phyloP scores from a whole-genome alignment of 192 early-diverging fungal species.

The Ambispora gerdemannii region DNA sequence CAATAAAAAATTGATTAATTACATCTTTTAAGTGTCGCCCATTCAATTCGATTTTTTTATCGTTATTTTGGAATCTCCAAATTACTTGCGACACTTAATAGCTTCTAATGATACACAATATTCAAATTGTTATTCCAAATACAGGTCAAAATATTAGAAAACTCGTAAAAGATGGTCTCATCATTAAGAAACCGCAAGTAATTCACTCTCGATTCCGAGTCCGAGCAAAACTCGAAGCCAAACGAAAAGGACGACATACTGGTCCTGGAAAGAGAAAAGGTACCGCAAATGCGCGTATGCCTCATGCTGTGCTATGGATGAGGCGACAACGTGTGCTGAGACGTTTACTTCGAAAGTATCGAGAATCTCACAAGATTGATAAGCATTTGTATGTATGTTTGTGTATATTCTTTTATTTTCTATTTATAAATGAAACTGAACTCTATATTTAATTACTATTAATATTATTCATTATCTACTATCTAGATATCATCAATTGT shows the following conservation, averaged over 20 bases:
- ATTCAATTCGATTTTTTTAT: background rate
- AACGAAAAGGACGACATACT: constrained; percentile 95
- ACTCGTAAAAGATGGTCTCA: constrained; percentile 94
- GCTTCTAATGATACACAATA: background rate
- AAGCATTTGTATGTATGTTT: constrained; percentile 73
- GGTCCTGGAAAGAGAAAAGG: constrained; percentile 91
- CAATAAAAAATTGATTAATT: constrained; percentile 3
- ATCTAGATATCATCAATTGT: constrained; percentile 81
- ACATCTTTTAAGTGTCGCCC: background rate
- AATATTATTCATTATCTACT: constrained; percentile 4
- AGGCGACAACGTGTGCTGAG: constrained; percentile 94
- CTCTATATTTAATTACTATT: background rate
- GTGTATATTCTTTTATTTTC: background rate
- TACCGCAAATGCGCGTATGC: constrained; percentile 99
- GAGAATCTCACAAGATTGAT: constrained; percentile 97
- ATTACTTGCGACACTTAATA: no score
- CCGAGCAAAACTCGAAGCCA: constrained; percentile 85
- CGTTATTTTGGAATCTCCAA: no score
- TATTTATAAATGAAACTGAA: background rate
- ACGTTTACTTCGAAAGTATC: constrained; percentile 94
- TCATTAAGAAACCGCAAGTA: constrained; percentile 89
- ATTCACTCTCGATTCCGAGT: constrained; percentile 92
- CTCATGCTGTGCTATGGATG: constrained; percentile 94
- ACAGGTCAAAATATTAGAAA: constrained; percentile 95
- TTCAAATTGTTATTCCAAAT: constrained; percentile 5